Evolutionary conservation across 257 asterid genomes (phyloP).

Genomic region (Gentiana dahurica): DNA sequence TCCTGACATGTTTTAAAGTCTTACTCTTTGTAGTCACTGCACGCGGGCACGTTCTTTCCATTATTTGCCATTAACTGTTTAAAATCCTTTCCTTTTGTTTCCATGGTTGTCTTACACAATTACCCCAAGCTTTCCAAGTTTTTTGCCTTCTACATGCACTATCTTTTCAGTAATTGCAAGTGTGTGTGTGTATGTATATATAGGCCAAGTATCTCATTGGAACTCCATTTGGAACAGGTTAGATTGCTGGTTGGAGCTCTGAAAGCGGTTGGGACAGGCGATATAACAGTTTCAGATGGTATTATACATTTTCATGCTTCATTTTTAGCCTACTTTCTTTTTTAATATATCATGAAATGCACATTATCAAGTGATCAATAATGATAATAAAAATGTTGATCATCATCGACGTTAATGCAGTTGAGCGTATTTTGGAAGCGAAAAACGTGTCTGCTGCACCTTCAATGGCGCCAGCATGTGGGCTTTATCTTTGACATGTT

Average conservation of each 20-base stretch:
- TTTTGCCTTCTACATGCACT: no score
- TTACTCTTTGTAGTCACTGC: constrained; percentile 84
- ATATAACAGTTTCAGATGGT: constrained; percentile 70
- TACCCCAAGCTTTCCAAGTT: no score
- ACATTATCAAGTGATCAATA: no score
- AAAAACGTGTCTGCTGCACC: constrained; percentile 58
- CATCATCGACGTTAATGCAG: constrained; percentile 21
- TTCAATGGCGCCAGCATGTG: constrained; percentile 94
- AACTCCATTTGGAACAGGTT: constrained; percentile 41
- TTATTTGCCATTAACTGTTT: constrained; percentile 12
- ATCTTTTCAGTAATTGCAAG: no score
- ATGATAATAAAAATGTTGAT: no score
- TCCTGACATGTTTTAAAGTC: no score
- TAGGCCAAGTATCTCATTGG: no score
- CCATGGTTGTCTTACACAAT: no score
- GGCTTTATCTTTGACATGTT: constrained; percentile 91
- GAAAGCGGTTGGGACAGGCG: constrained; percentile 76
- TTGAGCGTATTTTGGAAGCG: constrained; percentile 65
- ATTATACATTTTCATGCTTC: not conserved
- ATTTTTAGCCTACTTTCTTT: not conserved
- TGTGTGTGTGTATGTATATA: no score
- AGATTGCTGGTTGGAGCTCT: constrained; percentile 84
- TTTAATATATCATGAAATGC: not conserved
- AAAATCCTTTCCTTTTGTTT: no score
- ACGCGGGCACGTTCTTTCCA: constrained; percentile 74